Conservation (phyloP, 73 alveolate species). For the Blepharisma japonicum region DNA sequence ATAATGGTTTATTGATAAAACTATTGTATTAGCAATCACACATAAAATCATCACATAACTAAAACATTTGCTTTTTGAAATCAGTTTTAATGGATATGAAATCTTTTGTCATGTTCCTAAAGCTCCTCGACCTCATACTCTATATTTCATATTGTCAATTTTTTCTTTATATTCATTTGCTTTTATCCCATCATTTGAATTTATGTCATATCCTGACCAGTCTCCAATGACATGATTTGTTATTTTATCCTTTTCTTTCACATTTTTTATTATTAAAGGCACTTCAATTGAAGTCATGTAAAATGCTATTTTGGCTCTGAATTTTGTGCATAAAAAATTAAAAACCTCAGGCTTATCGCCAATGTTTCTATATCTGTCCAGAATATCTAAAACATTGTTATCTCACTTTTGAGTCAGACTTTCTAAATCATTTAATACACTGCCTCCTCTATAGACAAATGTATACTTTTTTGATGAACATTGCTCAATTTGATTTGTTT, state of each 20-base stretch:
- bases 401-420: background rate
- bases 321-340: background rate
- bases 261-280: background rate
- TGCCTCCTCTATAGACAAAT: background rate
- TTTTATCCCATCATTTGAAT: background rate
- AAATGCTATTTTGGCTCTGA: background rate
- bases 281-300: background rate
- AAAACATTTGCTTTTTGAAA: background rate
- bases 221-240: background rate
- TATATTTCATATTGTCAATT: background rate
- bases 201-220: slow-evolving; percentile 27
- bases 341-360: background rate
- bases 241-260: background rate
- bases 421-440: background rate
- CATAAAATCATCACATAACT: slow-evolving; percentile 43
- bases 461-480: too few species aligned
- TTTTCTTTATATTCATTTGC: background rate
- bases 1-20: slow-evolving; percentile 64
- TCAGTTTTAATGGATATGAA: slow-evolving; percentile 10
- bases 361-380: background rate
- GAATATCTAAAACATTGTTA: background rate
- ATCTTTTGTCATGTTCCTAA: background rate
- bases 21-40: slow-evolving; percentile 63
- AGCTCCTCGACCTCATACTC: background rate
- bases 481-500: too few species aligned